A percentile compares a stretch with the other conserved stretches of the same genome.
These are phyloP conservation scores for Solanum chacoense DNA, from an alignment of 305 asterid species.

Conservation along the genomic window DNA sequence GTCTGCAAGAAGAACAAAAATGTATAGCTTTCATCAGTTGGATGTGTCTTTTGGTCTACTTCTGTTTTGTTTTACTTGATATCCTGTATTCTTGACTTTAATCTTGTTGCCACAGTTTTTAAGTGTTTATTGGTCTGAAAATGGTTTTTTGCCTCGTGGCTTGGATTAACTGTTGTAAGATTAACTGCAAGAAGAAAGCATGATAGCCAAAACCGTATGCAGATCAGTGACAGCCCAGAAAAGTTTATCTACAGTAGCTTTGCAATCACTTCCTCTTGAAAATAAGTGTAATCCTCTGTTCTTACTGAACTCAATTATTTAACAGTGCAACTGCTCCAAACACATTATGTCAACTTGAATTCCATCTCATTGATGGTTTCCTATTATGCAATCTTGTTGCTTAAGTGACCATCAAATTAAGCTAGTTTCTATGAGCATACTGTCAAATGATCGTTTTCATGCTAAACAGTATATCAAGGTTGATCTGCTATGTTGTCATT, in stretches of 20 bases:
- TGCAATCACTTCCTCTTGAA: background rate
- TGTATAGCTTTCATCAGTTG: background rate
- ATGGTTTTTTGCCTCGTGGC: background rate
- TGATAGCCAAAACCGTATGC: background rate
- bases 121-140: background rate
- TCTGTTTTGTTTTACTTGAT: background rate
- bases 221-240: background rate
- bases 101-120: background rate
- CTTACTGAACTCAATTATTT: background rate
- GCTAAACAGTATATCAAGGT: background rate
- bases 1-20: background rate
- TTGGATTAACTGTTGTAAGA: background rate
- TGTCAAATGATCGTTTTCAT: background rate
- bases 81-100: background rate
- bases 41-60: background rate
- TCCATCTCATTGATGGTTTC: background rate
- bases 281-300: background rate
- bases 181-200: background rate
- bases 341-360: background rate
- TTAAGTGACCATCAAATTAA: background rate
- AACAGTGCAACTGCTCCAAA: background rate
- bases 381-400: background rate
- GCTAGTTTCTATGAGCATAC: background rate
- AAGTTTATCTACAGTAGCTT: background rate
- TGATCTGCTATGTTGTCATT: background rate